Percentiles rank a stretch among this genome's conserved stretches.
phyloP scores from a whole-genome alignment of 2,329 filamentous ascomycete species.

The Arthrinium puccinioides region DNA sequence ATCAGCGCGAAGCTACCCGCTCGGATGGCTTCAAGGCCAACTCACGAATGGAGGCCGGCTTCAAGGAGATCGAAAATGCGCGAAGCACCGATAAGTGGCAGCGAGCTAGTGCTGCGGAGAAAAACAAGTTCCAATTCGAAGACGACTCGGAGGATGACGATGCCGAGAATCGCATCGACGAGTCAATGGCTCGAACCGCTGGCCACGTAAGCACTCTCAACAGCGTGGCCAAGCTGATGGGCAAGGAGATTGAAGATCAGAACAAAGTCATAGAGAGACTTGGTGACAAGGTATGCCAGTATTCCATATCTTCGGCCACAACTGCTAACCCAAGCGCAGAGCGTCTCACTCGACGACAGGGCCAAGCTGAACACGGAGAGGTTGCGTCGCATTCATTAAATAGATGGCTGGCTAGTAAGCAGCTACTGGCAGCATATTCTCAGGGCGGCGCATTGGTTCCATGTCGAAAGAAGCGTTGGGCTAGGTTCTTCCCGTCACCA shows the following conservation, averaged over 20 bases:
- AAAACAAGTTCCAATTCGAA: constrained; percentile 71
- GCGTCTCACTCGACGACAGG: constrained; percentile 74
- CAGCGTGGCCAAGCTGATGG: constrained; percentile 64
- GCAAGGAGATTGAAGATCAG: constrained; percentile 67
- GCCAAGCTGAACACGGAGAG: constrained; percentile 72
- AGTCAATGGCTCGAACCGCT: constrained; percentile 61
- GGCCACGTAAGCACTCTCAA: constrained; percentile 65
- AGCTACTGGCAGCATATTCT: too few relatives aligned
- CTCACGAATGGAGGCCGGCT: constrained; percentile 42
- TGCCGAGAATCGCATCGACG: constrained; percentile 56
- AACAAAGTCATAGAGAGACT: constrained; percentile 72
- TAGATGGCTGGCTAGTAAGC: too few relatives aligned
- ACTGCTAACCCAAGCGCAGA: constrained; percentile 39
- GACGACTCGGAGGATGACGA: constrained; percentile 43
- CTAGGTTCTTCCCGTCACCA: too few relatives aligned
- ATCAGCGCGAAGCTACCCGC: constrained; percentile 57
- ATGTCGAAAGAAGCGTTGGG: too few relatives aligned
- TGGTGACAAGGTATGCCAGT: constrained; percentile 60
- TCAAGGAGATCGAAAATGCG: constrained; percentile 18
- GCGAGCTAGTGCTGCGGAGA: constrained; percentile 44
- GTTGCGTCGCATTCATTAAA: constrained; percentile 50
- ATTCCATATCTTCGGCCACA: constrained; percentile 10
- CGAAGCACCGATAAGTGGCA: constrained; percentile 6
- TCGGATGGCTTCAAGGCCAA: constrained; percentile 43
- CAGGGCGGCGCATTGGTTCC: too few relatives aligned